phyloP scores from a whole-genome alignment of 2,329 filamentous ascomycete genomes.

The Blastomyces percursus region DNA sequence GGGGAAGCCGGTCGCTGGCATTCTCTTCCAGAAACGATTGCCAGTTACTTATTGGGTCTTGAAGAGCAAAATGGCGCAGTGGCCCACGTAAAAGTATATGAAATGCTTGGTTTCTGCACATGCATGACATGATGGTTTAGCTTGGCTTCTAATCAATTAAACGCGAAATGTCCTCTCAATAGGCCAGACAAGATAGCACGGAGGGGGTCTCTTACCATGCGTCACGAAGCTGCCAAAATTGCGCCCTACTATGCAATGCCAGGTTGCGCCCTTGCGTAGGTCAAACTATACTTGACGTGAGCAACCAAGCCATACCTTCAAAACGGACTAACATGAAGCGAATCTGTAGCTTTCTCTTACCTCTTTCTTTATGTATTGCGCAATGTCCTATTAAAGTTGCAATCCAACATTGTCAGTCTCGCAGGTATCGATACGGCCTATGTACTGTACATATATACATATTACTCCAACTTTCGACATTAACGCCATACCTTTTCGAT shows the following conservation, averaged over 20 bases:
- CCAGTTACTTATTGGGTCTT: constrained; percentile 69
- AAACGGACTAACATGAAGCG: constrained; percentile 2
- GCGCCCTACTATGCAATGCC: constrained; percentile 97
- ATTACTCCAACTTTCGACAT: constrained; percentile 2
- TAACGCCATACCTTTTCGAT: constrained; percentile 54
- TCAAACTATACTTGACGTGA: constrained; percentile 59
- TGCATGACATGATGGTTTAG: not conserved
- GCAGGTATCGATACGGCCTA: not conserved
- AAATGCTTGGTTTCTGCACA: constrained; percentile 91
- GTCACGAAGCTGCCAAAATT: constrained; percentile 99
- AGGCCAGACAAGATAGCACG: not conserved
- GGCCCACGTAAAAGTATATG: constrained; percentile 99
- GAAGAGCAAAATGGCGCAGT: constrained; percentile 96
- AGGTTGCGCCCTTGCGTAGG: constrained; percentile 90
- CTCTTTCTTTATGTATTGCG: constrained; percentile 89
- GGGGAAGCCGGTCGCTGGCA: not conserved
- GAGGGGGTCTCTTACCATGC: constrained; percentile 56
- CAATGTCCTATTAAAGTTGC: constrained; percentile 61
- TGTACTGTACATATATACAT: not conserved
- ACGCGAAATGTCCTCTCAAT: not conserved
- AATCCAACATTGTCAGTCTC: constrained; percentile 11
- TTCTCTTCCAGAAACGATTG: not conserved
- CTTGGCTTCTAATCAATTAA: constrained; percentile 9
- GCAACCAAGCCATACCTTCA: constrained; percentile 5
- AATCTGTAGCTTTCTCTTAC: constrained; percentile 38